phyloP scores from a whole-genome alignment of 2,329 filamentous ascomycete genomes.

The Elsinoe australis region DNA sequence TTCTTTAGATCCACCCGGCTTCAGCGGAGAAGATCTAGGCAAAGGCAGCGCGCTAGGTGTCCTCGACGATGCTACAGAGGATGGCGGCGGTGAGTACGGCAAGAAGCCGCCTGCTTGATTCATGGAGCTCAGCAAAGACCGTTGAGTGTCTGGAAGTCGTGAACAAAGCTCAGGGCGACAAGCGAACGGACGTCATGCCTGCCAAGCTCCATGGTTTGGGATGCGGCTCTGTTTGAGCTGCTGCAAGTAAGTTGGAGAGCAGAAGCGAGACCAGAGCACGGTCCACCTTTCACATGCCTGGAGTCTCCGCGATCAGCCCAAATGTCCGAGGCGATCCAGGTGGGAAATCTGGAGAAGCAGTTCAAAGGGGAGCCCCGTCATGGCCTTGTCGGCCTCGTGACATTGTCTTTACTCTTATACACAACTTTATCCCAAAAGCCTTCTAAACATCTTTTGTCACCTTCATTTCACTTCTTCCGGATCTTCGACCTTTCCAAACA shows the following conservation, averaged over 20 bases:
- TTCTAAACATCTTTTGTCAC: too few relatives aligned
- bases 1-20: conserved; percentile 52
- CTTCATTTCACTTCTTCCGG: background rate
- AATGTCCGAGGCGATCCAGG: conserved; percentile 1
- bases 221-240: background rate
- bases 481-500: background rate
- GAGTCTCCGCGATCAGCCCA: background rate
- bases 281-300: conserved; percentile 6
- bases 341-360: conserved; percentile 4
- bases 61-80: conserved; percentile 37
- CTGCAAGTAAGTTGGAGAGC: background rate
- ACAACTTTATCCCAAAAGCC: too few relatives aligned
- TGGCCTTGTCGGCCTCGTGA: conserved; percentile 10
- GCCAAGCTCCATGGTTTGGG: background rate
- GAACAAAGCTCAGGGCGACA: background rate
- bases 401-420: conserved; percentile 6
- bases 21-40: conserved; percentile 46
- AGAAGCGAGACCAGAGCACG: too few relatives aligned
- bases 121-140: background rate
- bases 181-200: background rate
- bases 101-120: conserved; percentile 36
- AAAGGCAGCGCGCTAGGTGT: conserved; percentile 42
- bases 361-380: conserved; percentile 5
- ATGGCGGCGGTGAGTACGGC: conserved; percentile 42
- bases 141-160: background rate